Base-by-base conservation (phyloP, 139 green algal genomes). In the Parachlorella kessleri region DNA sequence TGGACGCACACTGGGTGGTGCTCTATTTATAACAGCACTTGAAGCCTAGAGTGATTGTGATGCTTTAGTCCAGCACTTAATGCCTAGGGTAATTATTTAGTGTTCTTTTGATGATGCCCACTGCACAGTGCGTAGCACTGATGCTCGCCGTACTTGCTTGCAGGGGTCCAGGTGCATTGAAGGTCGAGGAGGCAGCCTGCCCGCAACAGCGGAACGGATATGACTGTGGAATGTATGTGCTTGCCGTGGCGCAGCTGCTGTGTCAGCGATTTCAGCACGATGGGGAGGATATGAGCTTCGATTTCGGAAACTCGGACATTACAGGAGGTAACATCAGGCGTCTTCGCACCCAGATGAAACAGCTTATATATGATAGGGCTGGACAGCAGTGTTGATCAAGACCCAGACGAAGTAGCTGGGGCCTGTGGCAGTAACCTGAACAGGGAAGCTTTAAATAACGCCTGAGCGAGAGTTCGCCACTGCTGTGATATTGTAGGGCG, bases 161-260 rank as follows among this genome's bases (percentile, higher is more conserved):
- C 69, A 70, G 66, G 54, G n/a, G 33, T 48, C 10, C 63, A n/a
- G 28, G 10, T 10, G 37, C 38, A 32, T 53, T 23, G 5, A 18
- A 54, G 28, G 10, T 30, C 33, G 6, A 70, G 28, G 65, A 85
- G 39, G 40, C 37, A 39, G 66, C 28, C 6, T 23, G 36, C 23
- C 89, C 89, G 9, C 69, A 86, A 59, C 92, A 96, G 72, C 39
- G 42, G 1, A 95, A 97, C 70, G 64, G 77, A 14, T 83, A 92
- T 54, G 92, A 97, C 70, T 96, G 92, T 70, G 92, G 92, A 0
- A 26, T 92, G 70, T 90, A 91, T 55, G 70, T 94, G 26, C 53
- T 96, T n/a, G 89, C 85, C 5, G 8, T 88, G 28, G 85, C 91
- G 3, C 30, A 77, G 2, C 77, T 80, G 24, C 55, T 89, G 36